phyloP scores from a whole-genome alignment of 768 basidiomycete genomes.

The Hortiboletus flavorubellus region DNA sequence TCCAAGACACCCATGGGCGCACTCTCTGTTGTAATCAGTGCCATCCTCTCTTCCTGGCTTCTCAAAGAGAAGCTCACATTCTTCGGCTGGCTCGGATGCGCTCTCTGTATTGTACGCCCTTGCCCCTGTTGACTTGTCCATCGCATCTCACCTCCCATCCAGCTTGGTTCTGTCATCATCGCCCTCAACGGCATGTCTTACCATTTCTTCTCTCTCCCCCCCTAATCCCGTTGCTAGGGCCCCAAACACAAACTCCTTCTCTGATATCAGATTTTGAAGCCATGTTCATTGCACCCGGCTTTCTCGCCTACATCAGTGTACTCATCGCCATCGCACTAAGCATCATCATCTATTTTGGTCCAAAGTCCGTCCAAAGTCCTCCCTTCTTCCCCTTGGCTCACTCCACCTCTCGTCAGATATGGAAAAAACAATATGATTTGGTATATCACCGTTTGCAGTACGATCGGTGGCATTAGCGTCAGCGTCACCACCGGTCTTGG shows the following conservation, averaged over 20 bases:
- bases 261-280: slow-evolving; percentile 69
- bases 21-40: slow-evolving; percentile 92
- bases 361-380: slow-evolving; percentile 46
- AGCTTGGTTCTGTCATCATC: slow-evolving; percentile 86
- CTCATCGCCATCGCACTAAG: slow-evolving; percentile 61
- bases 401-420: slow-evolving; percentile 42
- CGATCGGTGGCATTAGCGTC: slow-evolving; percentile 95
- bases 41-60: slow-evolving; percentile 89
- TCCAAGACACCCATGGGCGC: slow-evolving; percentile 88
- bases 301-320: slow-evolving; percentile 65
- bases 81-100: slow-evolving; percentile 96
- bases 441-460: slow-evolving; percentile 92
- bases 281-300: slow-evolving; percentile 81
- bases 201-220: background rate
- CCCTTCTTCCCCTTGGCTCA: slow-evolving; percentile 1
- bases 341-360: slow-evolving; percentile 83
- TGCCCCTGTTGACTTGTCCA: background rate
- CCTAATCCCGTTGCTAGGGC: slow-evolving; percentile 41
- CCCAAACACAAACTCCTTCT: slow-evolving; percentile 65
- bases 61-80: slow-evolving; percentile 90
- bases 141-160: background rate
- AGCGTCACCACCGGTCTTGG: slow-evolving; percentile 95
- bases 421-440: slow-evolving; percentile 93
- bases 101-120: slow-evolving; percentile 76
- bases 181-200: slow-evolving; percentile 72